These are phyloP conservation scores for Vanilla planifolia DNA, from an alignment of 106 monocot genomes.

Conservation along the genomic window DNA sequence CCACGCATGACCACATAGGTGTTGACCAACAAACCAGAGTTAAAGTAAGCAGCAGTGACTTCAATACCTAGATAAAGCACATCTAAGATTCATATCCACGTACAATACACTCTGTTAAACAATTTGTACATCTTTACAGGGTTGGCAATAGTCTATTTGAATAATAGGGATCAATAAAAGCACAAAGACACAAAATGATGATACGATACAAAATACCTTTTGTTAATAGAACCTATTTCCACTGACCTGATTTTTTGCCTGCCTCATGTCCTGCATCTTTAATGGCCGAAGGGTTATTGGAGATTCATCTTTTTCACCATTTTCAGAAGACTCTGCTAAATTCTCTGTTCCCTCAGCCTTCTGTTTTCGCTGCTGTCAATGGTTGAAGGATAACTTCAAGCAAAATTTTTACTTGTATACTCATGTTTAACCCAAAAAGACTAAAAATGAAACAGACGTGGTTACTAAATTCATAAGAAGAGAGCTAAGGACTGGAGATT, in stretches of 20 bases:
- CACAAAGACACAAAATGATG: too few species aligned
- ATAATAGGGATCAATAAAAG: too few species aligned
- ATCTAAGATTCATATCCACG: too few species aligned
- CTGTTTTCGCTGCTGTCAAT: slow-evolving; percentile 40
- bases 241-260: slow-evolving; percentile 75
- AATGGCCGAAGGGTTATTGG: slow-evolving; percentile 46
- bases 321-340: slow-evolving; percentile 14
- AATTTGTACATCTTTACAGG: too few species aligned
- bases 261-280: slow-evolving; percentile 72
- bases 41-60: neutral
- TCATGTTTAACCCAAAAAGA: too few species aligned
- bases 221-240: neutral
- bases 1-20: neutral
- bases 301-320: slow-evolving; percentile 21
- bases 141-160: too few species aligned
- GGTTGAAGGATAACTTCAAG: neutral
- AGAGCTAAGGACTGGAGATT: too few species aligned
- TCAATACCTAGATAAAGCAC: neutral
- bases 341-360: slow-evolving; percentile 24
- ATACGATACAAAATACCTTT: too few species aligned
- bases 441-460: too few species aligned
- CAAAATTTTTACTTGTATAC: too few species aligned
- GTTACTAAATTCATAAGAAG: too few species aligned
- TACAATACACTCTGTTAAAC: too few species aligned
- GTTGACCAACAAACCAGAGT: neutral